Evolutionary conservation across 306 rosid species (phyloP).

Genomic region (Lotus japonicus): DNA sequence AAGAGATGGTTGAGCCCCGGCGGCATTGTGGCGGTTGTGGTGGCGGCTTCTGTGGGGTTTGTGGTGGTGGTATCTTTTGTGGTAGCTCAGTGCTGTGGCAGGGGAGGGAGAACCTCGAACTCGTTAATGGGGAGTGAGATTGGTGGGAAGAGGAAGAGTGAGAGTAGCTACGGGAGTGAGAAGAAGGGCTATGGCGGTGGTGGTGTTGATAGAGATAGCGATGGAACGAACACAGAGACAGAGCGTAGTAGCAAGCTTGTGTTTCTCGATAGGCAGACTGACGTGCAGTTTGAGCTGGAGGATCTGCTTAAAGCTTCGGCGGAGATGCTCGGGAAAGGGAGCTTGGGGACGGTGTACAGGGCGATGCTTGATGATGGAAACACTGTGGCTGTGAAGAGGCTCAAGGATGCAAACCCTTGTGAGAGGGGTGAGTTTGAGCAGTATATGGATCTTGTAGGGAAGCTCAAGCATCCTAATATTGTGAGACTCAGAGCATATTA

Average conservation of each 20-base stretch:
- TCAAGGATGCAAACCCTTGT: constrained; percentile 88
- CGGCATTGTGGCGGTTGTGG: constrained; percentile 64
- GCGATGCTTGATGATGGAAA: constrained; percentile 82
- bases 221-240: constrained; percentile 55
- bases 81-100: constrained; percentile 69
- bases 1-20: constrained; percentile 54
- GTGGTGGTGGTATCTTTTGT: constrained; percentile 58
- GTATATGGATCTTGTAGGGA: constrained; percentile 90
- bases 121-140: constrained; percentile 58
- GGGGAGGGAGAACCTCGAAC: constrained; percentile 36
- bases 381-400: constrained; percentile 82
- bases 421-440: constrained; percentile 77
- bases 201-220: constrained; percentile 62
- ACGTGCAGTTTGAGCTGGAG: constrained; percentile 73
- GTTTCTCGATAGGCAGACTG: constrained; percentile 73
- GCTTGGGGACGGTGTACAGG: constrained; percentile 88
- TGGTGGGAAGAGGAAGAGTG: constrained; percentile 63
- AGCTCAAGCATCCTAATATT: constrained; percentile 67
- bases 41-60: constrained; percentile 54
- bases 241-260: constrained; percentile 78
- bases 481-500: constrained; percentile 83
- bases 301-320: constrained; percentile 92
- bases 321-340: constrained; percentile 95
- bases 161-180: constrained; percentile 66
- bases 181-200: constrained; percentile 59